Conservation (phyloP, 345 rosid species). For the Hibiscus trionum region DNA sequence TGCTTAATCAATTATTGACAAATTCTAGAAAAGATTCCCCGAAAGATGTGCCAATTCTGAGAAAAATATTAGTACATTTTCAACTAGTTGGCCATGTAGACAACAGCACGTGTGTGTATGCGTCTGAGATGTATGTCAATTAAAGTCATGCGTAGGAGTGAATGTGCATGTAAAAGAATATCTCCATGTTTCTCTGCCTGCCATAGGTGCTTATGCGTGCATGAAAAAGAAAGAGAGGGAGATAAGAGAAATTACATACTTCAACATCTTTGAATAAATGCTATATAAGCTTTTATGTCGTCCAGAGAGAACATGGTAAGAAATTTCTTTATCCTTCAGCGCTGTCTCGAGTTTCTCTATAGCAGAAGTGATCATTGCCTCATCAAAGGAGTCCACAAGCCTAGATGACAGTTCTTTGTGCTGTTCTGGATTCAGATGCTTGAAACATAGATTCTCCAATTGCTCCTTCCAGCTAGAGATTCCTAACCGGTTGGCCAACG, state of each 20-base stretch:
- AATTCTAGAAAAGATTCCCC: background rate
- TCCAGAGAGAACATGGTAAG: constrained; percentile 58
- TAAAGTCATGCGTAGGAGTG: background rate
- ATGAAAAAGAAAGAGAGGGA: background rate
- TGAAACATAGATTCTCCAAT: constrained; percentile 83
- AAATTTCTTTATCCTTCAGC: constrained; percentile 51
- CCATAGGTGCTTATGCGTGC: background rate
- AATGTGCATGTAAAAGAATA: background rate
- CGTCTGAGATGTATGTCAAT: background rate
- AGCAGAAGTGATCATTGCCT: constrained; percentile 65
- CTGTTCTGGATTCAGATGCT: constrained; percentile 75
- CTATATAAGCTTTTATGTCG: constrained; percentile 94
- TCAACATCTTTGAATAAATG: constrained; percentile 80
- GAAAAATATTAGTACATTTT: background rate
- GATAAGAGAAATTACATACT: constrained; percentile 42
- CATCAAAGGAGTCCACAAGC: constrained; percentile 65
- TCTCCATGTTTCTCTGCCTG: background rate
- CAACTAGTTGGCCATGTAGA: background rate
- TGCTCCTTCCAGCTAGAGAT: constrained; percentile 86
- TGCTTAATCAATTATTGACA: background rate
- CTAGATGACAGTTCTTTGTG: constrained; percentile 59
- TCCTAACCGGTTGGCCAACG: constrained; percentile 84
- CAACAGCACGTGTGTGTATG: background rate
- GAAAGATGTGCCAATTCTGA: background rate
- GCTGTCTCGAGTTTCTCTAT: constrained; percentile 62